A percentile compares a stretch with the other conserved stretches of the same genome.
Evolutionary conservation across 352 stramenopile genomes (phyloP).

Genomic region (Phytophthora podocarpi): DNA sequence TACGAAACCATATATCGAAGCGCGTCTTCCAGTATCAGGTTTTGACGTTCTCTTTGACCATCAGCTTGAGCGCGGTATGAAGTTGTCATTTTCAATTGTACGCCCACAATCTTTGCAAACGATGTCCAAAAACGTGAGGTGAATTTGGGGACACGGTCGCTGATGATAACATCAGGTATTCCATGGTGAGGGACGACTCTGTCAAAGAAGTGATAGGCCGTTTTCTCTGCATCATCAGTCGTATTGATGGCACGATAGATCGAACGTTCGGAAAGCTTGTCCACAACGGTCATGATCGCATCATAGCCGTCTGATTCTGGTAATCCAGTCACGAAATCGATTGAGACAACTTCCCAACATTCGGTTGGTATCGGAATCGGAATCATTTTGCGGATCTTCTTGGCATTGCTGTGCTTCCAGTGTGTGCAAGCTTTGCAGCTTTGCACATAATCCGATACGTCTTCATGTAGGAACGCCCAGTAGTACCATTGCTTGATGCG

Average conservation of each 20-base stretch:
- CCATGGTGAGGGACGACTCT: conserved; percentile 9
- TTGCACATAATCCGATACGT: neutral
- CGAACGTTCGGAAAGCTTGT: too few relatives aligned
- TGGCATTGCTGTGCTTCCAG: neutral
- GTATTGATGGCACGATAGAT: too few relatives aligned
- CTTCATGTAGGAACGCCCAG: neutral
- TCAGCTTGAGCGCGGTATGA: conserved; percentile 11
- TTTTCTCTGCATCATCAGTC: too few relatives aligned
- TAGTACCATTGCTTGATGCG: conserved; percentile 18
- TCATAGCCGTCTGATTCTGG: too few relatives aligned
- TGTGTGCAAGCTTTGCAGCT: neutral
- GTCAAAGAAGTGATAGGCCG: too few relatives aligned
- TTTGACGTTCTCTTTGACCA: conserved; percentile 10
- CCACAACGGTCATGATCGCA: too few relatives aligned
- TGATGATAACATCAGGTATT: conserved; percentile 6
- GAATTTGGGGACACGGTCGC: conserved; percentile 15
- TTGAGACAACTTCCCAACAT: conserved; percentile 3
- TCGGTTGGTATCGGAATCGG: neutral
- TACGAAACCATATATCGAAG: conserved; percentile 21
- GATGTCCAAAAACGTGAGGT: conserved; percentile 6
- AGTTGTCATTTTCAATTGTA: conserved; percentile 17
- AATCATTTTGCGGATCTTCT: neutral
- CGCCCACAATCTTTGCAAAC: conserved; percentile 7
- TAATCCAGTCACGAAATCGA: conserved; percentile 25
- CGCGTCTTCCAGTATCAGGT: conserved; percentile 9